Conservation (phyloP, 78 protist species). For the Planoprotostelium fungivorum region DNA sequence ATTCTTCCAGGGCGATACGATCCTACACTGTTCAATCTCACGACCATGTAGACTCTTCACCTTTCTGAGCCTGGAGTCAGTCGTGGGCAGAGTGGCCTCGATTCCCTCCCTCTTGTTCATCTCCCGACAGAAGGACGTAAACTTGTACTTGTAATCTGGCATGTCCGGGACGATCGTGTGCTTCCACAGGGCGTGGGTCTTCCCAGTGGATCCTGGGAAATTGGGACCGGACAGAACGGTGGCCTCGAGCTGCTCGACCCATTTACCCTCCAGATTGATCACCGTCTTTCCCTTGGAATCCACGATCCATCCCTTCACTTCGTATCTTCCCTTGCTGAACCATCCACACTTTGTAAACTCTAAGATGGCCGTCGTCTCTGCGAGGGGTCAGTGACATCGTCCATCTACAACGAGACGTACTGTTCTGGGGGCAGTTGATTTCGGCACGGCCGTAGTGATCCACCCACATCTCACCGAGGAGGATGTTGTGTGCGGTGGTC, state of each 20-base stretch:
- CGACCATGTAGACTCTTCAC: neutral
- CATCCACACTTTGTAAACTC: slow-evolving; percentile 63
- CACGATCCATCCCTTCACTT: slow-evolving; percentile 44
- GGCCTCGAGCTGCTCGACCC: slow-evolving; percentile 46
- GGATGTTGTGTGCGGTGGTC: slow-evolving; percentile 51
- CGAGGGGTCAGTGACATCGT: neutral
- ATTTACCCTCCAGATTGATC: slow-evolving; percentile 47
- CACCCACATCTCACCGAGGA: slow-evolving; percentile 56
- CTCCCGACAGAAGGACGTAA: neutral
- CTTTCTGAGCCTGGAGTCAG: slow-evolving; percentile 35
- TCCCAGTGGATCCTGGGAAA: neutral
- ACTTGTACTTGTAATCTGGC: neutral
- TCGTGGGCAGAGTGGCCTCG: slow-evolving; percentile 36
- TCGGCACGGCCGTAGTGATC: slow-evolving; percentile 53
- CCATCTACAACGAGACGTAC: neutral
- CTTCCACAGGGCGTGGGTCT: neutral
- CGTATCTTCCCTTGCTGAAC: slow-evolving; percentile 58
- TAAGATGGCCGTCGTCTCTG: slow-evolving; percentile 43
- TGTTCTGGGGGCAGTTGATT: slow-evolving; percentile 7
- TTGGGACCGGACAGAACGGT: neutral
- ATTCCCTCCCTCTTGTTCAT: slow-evolving; percentile 4
- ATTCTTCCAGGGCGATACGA: neutral
- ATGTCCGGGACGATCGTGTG: neutral
- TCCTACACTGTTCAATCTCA: neutral
- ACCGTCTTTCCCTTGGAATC: slow-evolving; percentile 44